Evolutionary conservation across 108 stramenopile genomes (phyloP), one percentile per base, ranked within the genome.

Genomic region (Conticribra guillardii): DNA sequence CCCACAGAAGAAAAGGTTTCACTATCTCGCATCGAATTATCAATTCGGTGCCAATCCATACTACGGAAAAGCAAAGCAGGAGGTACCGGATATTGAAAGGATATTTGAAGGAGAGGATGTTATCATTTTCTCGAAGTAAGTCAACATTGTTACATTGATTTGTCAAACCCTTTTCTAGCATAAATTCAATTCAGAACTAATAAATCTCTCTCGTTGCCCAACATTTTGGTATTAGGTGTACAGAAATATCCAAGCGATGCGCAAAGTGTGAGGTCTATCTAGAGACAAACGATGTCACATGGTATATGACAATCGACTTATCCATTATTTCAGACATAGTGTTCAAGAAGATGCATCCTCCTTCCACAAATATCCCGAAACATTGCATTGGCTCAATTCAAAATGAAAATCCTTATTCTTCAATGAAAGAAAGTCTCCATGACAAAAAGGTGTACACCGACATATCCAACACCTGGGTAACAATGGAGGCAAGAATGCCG

Each of bases 331-430:
- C 76, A 15, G 62, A 26, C 11, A 7, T 26, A 21, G 26, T 62
- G 23, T 77, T 69, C 48, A 57, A 65, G 34, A 77, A 63, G 55
- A 69, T 27, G 49, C 57, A 58, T 45, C 63, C 62, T 33, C 45
- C 31, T 17, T 29, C 16, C 2, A 22, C 11, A 15, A 7, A 44
- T 8, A 28, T 33, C 23, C n/a, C n/a, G n/a, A n/a, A n/a, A n/a
- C n/a, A n/a, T n/a, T n/a, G n/a, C n/a, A n/a, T n/a, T n/a, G n/a
- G n/a, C n/a, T n/a, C n/a, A n/a, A n/a, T n/a, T n/a, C n/a, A n/a
- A n/a, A n/a, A n/a, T n/a, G n/a, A n/a, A n/a, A 67, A 76, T 47
- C 32, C 28, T 7, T 17, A 30, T 21, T 28, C 52, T 33, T 34
- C 29, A 3, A 24, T 5, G 30, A 59, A 58, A n/a, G 24, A 2